Base-by-base conservation (phyloP, 1,284 basidiomycete genomes). In the Neonothopanus nambi region DNA sequence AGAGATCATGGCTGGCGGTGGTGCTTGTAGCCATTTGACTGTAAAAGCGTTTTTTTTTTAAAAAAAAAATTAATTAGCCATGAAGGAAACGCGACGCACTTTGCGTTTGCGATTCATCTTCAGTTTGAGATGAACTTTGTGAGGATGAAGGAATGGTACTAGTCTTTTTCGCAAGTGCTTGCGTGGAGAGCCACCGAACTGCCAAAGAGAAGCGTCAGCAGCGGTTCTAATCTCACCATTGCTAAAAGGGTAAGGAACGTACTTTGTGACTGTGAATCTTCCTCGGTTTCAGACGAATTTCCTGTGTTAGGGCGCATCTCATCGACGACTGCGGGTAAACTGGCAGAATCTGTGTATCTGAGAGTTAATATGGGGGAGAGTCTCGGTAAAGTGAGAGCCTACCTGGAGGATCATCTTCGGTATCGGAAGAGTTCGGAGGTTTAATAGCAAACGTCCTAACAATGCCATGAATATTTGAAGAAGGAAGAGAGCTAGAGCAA, bases 241-340 rank as follows among this genome's bases (percentile, higher is more conserved):
- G 23, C 23, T 18, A n/a, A n/a, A n/a, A n/a, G n/a, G n/a, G 18
- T 13, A 3, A 26, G 3, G 23, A 23, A 40, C 39, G n/a, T 50
- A 50, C 48, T 3, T 13, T 33, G 39, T 18, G 48, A 50, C 26
- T 50, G 48, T 17, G 48, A 50, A 11, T 50, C 48, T 23, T 50
- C 48, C 21, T 50, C 48, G 4, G 48, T 50, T 28, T 50, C 24
- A 18, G 48, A 50, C 28, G 39, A 50, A 38, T 18, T n/a, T 17
- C n/a, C n/a, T n/a, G n/a, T n/a, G n/a, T 36, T 23, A n/a, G 36
- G 9, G n/a, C n/a, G n/a, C 17, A 24, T 23, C 5, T 35, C 26
- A 12, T 12, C 18, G 26, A 37, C 18, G 51, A 24, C 13, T n/a
- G n/a, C 33, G 15, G 26, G 18, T 30, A 30, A 33, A 18, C 12